phyloP scores from a whole-genome alignment of 768 basidiomycete genomes.

The Cubamyces lactineus region DNA sequence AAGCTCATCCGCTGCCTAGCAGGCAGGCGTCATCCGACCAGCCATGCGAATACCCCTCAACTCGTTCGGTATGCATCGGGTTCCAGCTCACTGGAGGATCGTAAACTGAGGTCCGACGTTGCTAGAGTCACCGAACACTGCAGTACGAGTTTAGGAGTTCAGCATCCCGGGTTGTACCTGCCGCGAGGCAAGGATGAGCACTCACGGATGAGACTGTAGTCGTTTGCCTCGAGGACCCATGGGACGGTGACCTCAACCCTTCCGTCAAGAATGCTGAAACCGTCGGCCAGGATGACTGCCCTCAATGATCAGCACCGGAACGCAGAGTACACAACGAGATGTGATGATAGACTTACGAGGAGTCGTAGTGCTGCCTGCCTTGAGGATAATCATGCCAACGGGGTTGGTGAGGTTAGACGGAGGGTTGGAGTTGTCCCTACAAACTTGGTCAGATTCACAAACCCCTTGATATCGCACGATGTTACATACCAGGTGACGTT shows the following conservation, averaged over 20 bases:
- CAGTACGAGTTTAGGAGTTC: not conserved
- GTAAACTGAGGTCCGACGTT: slow-evolving; percentile 45
- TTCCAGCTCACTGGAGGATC: slow-evolving; percentile 26
- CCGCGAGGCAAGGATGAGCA: slow-evolving; percentile 8
- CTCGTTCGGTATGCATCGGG: not conserved
- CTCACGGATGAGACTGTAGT: slow-evolving; percentile 47
- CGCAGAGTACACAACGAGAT: too few species aligned
- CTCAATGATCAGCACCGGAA: not conserved
- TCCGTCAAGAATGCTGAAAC: slow-evolving; percentile 41
- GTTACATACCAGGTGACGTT: slow-evolving; percentile 29
- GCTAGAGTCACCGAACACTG: slow-evolving; percentile 55
- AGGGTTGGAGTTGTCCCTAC: slow-evolving; percentile 38
- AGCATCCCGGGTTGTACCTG: not conserved
- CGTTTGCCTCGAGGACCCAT: slow-evolving; percentile 32
- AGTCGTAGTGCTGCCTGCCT: slow-evolving; percentile 31
- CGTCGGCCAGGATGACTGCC: slow-evolving; percentile 38
- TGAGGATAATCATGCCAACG: slow-evolving; percentile 22
- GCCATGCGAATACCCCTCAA: too few species aligned
- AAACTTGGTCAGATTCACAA: not conserved
- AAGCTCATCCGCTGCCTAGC: not conserved
- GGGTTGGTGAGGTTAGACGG: slow-evolving; percentile 45
- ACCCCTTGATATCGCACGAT: too few species aligned
- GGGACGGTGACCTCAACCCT: slow-evolving; percentile 42
- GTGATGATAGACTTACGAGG: slow-evolving; percentile 31
- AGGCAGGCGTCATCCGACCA: too few species aligned